Evolutionary conservation across 2,329 filamentous ascomycete genomes (phyloP).

Genomic region (Coniochaeta hoffmannii): DNA sequence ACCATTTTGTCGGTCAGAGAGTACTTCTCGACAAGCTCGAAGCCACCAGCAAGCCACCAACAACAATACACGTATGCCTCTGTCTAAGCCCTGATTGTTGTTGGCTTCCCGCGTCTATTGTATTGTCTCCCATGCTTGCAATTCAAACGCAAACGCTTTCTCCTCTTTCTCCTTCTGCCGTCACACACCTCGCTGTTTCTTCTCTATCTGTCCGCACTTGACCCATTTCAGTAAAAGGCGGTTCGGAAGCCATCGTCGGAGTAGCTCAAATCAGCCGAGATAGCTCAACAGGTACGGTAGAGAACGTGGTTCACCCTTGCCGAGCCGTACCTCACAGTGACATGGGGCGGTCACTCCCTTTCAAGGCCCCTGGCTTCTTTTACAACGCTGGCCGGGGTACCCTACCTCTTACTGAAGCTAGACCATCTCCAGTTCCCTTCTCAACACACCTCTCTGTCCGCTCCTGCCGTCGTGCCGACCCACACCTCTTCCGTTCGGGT

Average conservation of each 20-base stretch:
- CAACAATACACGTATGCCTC: no score
- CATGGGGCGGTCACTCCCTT: constrained; percentile 1
- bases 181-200: neutral
- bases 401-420: neutral
- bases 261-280: neutral
- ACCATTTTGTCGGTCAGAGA: neutral
- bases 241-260: neutral
- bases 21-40: neutral
- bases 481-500: constrained; percentile 1
- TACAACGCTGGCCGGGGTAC: neutral
- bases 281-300: neutral
- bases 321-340: neutral
- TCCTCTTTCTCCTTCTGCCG: neutral
- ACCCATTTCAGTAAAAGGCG: neutral
- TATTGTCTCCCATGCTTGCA: neutral
- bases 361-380: neutral
- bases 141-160: neutral
- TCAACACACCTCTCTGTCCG: neutral
- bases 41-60: no score
- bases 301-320: neutral
- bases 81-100: no score
- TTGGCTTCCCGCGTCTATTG: neutral
- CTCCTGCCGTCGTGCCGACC: constrained; percentile 1
- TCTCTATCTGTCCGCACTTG: neutral
- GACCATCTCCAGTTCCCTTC: neutral